Evolutionary conservation across 306 rosid species (phyloP), one percentile per base, ranked within the genome.

Genomic region (Pterocarpus macrocarpus): DNA sequence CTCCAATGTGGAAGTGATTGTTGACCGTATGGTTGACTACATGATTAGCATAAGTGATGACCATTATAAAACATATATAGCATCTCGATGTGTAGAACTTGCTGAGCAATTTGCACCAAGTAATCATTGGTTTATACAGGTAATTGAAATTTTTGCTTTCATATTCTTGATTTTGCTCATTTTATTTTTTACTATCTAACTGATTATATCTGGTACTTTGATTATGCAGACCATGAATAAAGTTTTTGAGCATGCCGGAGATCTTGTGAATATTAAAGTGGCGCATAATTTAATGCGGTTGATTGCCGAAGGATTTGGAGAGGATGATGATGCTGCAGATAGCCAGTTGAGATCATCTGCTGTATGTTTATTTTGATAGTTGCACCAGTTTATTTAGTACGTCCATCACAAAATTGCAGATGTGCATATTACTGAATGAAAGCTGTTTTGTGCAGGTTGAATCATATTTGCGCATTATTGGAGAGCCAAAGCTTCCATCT

Each of bases 191-290:
- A 43, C 6, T 5, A 43, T 43, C 2, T 5, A 43, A 43, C 70
- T 68, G 61, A 68, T 36, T 34, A 41, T 86, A 39, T 12, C 30
- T 78, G 74, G 44, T 68, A 45, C 70, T 43, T 65, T 49, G 75
- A 73, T 87, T 75, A 64, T 47, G 45, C 91, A 96, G 99, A 93
- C 98, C 76, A 96, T 96, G 92, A 96, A 96, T 87, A 96, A 94
- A 92, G 99, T 96, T 81, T 96, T 96, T 78, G 98, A 96, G 93
- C 98, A 96, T 76, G 99, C 99, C 28, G 99, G 99, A 82, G 99
- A 96, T 87, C 90, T 93, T 67, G 99, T 96, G 86, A 96, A 96
- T 82, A 79, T 89, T 63, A 96, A 96, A 84, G 98, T 96, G 79
- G 99, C 99, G 62, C 98, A 96, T 91, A 94, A 96, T 87, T 89